These are phyloP conservation scores for Perkinsus chesapeaki DNA, from an alignment of 169 alveolate species.

Conservation along the genomic window DNA sequence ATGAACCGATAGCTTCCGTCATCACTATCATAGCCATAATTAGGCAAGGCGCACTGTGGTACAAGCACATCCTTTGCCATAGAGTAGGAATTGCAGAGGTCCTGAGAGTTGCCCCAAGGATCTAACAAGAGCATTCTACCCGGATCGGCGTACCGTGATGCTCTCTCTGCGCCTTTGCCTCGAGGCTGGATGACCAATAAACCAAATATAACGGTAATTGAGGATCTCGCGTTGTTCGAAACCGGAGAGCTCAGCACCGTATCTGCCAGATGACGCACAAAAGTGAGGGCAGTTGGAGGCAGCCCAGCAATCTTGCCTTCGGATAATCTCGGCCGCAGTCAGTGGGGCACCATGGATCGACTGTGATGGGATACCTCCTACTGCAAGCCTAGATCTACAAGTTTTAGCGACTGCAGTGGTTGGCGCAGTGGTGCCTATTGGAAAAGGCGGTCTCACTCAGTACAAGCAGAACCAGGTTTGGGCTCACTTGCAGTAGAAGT, in stretches of 20 bases:
- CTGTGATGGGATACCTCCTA: too few species aligned
- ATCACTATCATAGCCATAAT: slow-evolving; percentile 56
- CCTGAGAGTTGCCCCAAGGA: not conserved
- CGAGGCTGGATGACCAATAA: not conserved
- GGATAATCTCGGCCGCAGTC: too few species aligned
- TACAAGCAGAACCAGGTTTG: too few species aligned
- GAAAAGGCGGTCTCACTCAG: too few species aligned
- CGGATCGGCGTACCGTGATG: not conserved
- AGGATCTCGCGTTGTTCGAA: not conserved
- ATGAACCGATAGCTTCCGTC: slow-evolving; percentile 64
- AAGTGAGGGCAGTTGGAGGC: too few species aligned
- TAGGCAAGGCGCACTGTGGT: not conserved
- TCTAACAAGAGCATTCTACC: not conserved
- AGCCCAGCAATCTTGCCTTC: too few species aligned
- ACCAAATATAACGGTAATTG: not conserved
- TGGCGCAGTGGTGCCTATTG: too few species aligned
- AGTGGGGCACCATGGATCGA: too few species aligned
- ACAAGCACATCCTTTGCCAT: not conserved
- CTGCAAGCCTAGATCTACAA: too few species aligned
- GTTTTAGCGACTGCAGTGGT: too few species aligned
- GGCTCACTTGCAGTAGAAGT: too few species aligned
- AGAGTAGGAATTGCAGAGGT: not conserved
- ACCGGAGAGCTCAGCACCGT: not conserved
- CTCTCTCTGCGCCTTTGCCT: not conserved
- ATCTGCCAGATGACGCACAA: too few species aligned